Evolutionary conservation across 2,329 filamentous ascomycete genomes (phyloP).

Genomic region (Cladosporium sp.): DNA sequence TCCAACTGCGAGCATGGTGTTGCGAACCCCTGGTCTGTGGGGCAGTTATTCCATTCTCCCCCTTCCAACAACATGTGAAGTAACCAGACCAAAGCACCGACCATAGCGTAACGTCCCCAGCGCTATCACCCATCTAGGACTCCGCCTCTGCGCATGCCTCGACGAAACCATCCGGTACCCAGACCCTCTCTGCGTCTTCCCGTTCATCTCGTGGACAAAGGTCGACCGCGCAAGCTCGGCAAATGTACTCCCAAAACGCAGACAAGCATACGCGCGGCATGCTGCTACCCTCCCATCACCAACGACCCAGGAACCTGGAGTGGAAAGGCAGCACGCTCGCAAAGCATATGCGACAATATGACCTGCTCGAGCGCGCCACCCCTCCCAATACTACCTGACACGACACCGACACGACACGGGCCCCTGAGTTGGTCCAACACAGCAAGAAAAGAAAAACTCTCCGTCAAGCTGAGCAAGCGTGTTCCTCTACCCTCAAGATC

Average conservation of each 20-base stretch:
- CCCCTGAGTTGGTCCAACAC: conserved; percentile 8
- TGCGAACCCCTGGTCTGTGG: conserved; percentile 27
- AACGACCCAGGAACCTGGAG: conserved; percentile 10
- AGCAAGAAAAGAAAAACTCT: conserved; percentile 2
- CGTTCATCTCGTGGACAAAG: conserved; percentile 3
- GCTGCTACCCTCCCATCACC: conserved; percentile 7
- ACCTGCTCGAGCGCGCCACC: conserved; percentile 10
- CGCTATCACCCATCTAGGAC: too few relatives aligned
- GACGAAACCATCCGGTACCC: too few relatives aligned
- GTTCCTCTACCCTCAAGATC: neutral
- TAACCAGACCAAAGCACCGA: neutral
- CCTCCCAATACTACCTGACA: neutral
- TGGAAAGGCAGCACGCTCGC: neutral
- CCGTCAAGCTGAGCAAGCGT: conserved; percentile 3
- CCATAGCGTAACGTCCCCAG: too few relatives aligned
- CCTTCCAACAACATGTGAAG: neutral
- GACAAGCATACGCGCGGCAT: conserved; percentile 10
- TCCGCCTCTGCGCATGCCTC: too few relatives aligned
- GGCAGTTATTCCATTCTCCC: neutral
- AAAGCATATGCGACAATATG: neutral
- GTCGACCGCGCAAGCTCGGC: conserved; percentile 9
- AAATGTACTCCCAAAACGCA: conserved; percentile 3
- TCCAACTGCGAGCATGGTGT: conserved; percentile 2
- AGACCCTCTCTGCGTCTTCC: conserved; percentile 1
- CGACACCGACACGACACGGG: conserved; percentile 8